Percentiles rank a stretch among this genome's conserved stretches.
Conservation (phyloP, 2,329 filamentous ascomycete genomes). For the Chaetomiaceae sp. region DNA sequence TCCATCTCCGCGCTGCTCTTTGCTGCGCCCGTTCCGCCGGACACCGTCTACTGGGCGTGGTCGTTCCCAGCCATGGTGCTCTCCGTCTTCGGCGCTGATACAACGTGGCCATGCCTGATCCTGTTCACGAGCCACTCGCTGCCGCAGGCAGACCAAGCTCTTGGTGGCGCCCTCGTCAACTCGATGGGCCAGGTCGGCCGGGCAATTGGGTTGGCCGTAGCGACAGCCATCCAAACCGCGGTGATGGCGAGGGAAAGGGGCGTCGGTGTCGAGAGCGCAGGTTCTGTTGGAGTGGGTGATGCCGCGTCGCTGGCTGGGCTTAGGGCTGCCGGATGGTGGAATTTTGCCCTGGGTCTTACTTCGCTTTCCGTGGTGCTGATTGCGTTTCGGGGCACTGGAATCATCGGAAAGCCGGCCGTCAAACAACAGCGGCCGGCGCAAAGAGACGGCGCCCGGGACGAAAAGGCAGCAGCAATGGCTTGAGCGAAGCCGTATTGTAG, state of each 20-base stretch:
- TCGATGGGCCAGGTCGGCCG: conserved; percentile 59
- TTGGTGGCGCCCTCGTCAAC: conserved; percentile 64
- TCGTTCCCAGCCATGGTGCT: conserved; percentile 61
- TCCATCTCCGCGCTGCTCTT: conserved; percentile 54
- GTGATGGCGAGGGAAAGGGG: conserved; percentile 47
- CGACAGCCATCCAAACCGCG: conserved; percentile 58
- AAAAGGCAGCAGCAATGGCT: neutral
- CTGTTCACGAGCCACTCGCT: conserved; percentile 60
- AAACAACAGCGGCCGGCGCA: conserved; percentile 4
- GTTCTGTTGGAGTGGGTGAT: conserved; percentile 39
- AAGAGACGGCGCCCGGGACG: neutral
- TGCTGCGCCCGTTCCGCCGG: conserved; percentile 54
- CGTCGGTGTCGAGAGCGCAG: conserved; percentile 39
- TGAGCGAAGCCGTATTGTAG: neutral
- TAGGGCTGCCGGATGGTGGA: conserved; percentile 46
- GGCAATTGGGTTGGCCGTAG: conserved; percentile 59
- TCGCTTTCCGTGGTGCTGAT: conserved; percentile 40
- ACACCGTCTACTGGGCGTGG: conserved; percentile 61
- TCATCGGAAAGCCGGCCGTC: conserved; percentile 39
- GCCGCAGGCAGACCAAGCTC: conserved; percentile 56
- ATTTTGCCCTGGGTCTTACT: conserved; percentile 41
- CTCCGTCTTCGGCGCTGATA: conserved; percentile 60
- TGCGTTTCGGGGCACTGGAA: conserved; percentile 46
- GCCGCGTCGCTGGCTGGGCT: conserved; percentile 41
- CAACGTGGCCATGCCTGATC: conserved; percentile 58